Percentiles rank a stretch among this genome's conserved stretches.
These are phyloP conservation scores for Crepidotus variabilis DNA, from an alignment of 768 basidiomycete species.

Conservation along the genomic window DNA sequence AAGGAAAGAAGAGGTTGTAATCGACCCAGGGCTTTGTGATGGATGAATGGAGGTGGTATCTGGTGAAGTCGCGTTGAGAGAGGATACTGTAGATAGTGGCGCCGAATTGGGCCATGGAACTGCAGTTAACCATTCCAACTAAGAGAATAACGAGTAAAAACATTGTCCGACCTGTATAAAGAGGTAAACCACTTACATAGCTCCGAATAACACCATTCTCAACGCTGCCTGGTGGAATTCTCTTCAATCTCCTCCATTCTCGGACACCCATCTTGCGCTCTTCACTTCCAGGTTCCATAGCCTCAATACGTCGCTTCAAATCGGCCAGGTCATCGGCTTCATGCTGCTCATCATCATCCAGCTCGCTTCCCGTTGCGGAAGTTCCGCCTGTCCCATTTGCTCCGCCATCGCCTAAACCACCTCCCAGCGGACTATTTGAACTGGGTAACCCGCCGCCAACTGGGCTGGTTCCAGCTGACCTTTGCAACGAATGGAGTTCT, in stretches of 20 bases:
- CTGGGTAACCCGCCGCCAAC: conserved; percentile 10
- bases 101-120: conserved; percentile 74
- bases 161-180: conserved; percentile 6
- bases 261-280: conserved; percentile 78
- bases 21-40: conserved; percentile 9
- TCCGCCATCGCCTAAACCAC: background rate
- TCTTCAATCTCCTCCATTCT: conserved; percentile 80
- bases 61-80: background rate
- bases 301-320: conserved; percentile 69
- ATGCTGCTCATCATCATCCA: conserved; percentile 62
- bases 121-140: conserved; percentile 89
- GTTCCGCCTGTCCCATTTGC: conserved; percentile 6
- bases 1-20: conserved; percentile 60
- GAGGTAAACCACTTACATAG: conserved; percentile 50
- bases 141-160: conserved; percentile 2
- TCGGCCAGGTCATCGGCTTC: conserved; percentile 80
- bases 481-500: conserved; percentile 59
- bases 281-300: conserved; percentile 68
- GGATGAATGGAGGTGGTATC: conserved; percentile 4
- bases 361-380: conserved; percentile 19
- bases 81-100: conserved; percentile 12
- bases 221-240: conserved; percentile 87
- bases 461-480: conserved; percentile 19
- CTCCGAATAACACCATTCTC: conserved; percentile 87
- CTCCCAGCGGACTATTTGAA: conserved; percentile 9